phyloP scores from a whole-genome alignment of 192 early-diverging fungal genomes.

The Podila horticola region DNA sequence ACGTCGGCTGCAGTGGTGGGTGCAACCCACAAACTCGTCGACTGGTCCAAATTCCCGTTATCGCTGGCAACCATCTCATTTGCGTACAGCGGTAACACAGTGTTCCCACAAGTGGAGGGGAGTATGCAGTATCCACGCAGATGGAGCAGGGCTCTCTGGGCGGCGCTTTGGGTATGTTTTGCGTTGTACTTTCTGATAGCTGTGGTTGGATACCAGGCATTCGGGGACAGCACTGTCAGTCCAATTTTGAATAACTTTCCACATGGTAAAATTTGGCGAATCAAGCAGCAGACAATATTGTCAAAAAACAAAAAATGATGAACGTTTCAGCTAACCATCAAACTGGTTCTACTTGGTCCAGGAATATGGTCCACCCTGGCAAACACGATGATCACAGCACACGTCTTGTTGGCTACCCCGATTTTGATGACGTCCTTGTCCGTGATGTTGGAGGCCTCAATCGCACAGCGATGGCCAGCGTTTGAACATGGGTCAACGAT shows the following conservation, averaged over 20 bases:
- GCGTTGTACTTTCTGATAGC: slow-evolving; percentile 74
- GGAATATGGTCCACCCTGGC: slow-evolving; percentile 65
- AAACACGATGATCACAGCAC: slow-evolving; percentile 76
- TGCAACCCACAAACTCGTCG: slow-evolving; percentile 47
- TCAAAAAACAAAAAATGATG: too few species aligned
- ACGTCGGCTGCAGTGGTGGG: background rate
- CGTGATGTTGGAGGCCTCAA: slow-evolving; percentile 62
- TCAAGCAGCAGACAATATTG: too few species aligned
- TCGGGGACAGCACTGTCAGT: slow-evolving; percentile 71
- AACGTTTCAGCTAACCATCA: too few species aligned
- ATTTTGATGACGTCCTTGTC: slow-evolving; percentile 77
- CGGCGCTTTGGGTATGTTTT: slow-evolving; percentile 65
- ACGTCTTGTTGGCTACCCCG: slow-evolving; percentile 83
- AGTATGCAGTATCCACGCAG: slow-evolving; percentile 77
- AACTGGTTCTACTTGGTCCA: too few species aligned
- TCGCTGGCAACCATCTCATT: slow-evolving; percentile 78
- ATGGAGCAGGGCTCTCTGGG: slow-evolving; percentile 69
- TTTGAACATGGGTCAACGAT: slow-evolving; percentile 43
- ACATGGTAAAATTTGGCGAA: slow-evolving; percentile 15
- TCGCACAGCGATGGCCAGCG: slow-evolving; percentile 49
- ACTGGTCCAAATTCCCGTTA: slow-evolving; percentile 65
- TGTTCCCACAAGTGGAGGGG: slow-evolving; percentile 82
- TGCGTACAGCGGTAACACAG: slow-evolving; percentile 77
- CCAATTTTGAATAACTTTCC: slow-evolving; percentile 77
- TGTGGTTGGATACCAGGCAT: slow-evolving; percentile 75